A percentile compares a stretch with the other conserved stretches of the same genome.
Conservation (phyloP, 352 stramenopile genomes). For the Phytophthora kernoviae region DNA sequence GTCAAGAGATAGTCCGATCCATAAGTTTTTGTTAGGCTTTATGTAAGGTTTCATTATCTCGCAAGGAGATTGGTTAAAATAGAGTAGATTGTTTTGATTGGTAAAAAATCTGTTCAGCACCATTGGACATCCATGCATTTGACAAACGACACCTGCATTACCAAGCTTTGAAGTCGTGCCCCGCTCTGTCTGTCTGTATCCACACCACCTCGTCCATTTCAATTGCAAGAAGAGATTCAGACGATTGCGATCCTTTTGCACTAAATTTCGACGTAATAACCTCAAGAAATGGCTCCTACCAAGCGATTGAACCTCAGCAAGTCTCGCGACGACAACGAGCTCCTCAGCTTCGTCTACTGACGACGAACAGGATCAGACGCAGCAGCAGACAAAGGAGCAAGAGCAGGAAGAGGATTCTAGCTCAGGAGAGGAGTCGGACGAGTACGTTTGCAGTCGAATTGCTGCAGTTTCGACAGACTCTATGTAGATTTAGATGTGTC, state of each 20-base stretch:
- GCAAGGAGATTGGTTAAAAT: too few relatives aligned
- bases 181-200: slow-evolving; percentile 10
- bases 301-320: slow-evolving; percentile 75
- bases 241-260: slow-evolving; percentile 7
- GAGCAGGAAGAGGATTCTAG: slow-evolving; percentile 39
- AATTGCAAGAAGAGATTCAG: too few relatives aligned
- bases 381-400: slow-evolving; percentile 14
- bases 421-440: slow-evolving; percentile 59
- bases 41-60: too few relatives aligned
- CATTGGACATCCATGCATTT: slow-evolving; percentile 31
- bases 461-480: too few relatives aligned
- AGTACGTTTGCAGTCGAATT: slow-evolving; percentile 34
- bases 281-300: slow-evolving; percentile 44
- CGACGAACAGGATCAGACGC: slow-evolving; percentile 36
- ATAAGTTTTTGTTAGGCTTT: background rate
- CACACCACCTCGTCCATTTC: background rate
- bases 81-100: background rate
- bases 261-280: slow-evolving; percentile 11
- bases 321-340: slow-evolving; percentile 35
- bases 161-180: slow-evolving; percentile 4
- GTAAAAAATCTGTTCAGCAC: background rate
- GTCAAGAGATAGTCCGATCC: background rate
- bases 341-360: slow-evolving; percentile 43
- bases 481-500: too few relatives aligned
- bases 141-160: slow-evolving; percentile 2